A percentile compares a stretch with the other conserved stretches of the same genome.
Conservation (phyloP, 306 rosid genomes). For the Trichosanthes cucumerina region DNA sequence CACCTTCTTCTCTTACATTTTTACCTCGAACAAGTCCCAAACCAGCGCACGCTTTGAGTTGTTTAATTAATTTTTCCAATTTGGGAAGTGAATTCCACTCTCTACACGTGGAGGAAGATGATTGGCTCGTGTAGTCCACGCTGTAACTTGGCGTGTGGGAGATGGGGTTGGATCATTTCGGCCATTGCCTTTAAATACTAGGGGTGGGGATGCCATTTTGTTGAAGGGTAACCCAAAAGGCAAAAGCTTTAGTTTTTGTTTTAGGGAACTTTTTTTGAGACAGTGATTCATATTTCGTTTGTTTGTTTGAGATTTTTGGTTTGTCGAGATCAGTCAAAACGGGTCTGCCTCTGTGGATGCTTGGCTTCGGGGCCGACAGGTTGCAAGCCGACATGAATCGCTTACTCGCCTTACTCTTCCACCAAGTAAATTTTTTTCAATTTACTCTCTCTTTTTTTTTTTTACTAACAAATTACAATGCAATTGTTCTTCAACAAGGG, state of each 20-base stretch:
- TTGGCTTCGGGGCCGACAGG: conserved; percentile 75
- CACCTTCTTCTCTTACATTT: conserved; percentile 10
- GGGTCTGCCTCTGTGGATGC: conserved; percentile 98
- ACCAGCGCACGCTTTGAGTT: conserved; percentile 42
- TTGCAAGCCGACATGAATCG: conserved; percentile 97
- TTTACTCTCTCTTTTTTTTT: background rate
- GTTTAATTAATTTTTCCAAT: too few relatives aligned
- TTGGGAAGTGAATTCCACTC: background rate
- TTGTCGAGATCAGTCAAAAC: conserved; percentile 45
- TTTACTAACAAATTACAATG: background rate
- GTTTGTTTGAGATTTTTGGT: background rate
- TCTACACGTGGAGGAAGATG: background rate
- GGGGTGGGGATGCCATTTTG: background rate
- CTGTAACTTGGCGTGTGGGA: background rate
- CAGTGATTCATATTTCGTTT: background rate
- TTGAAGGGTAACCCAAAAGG: background rate
- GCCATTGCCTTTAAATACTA: background rate
- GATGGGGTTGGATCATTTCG: background rate
- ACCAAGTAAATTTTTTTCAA: conserved; percentile 40
- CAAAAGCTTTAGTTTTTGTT: background rate
- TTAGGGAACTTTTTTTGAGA: background rate
- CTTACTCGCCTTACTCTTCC: conserved; percentile 83
- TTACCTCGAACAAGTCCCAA: conserved; percentile 44
- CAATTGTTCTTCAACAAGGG: background rate
- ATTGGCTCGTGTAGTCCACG: background rate